Base-by-base conservation (phyloP, 148 eudicot species). In the Spergularia marina region DNA sequence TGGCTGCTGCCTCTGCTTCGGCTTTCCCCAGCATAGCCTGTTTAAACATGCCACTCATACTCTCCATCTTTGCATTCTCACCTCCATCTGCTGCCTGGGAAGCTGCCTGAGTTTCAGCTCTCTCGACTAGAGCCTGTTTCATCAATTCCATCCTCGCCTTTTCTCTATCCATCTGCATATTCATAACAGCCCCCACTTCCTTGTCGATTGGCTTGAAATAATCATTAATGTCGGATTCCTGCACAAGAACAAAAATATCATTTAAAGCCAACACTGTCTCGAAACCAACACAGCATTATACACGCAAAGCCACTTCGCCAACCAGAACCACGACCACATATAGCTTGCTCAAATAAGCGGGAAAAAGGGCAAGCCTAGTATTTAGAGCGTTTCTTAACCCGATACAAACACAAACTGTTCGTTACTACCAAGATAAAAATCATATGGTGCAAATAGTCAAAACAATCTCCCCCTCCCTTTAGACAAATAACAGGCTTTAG, bases 171-270 rank as follows among this genome's bases (percentile, higher is more conserved):
- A 88, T 91, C 90, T 96, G 94, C 80, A 80, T 80, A 62, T 89
- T 79, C 78, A 96, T 87, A 47, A 96, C 68, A 73, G 82, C 70
- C 78, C 85, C 94, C 65, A 91, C 97, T 36, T 92, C 89, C 79
- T 88, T 88, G 88, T 92, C 97, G 25, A 96, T 77, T 17, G 98
- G 97, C 78, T 86, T 89, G 65, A 95, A 91, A 73, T 91, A 88
- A 6, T 95, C 86, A 12, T 90, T 88, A 53, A 92, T 91, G 65
- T 91, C 86, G n/a, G 85, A 72, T 80, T 96, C 99, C 99, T 96
- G 86, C 62, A 75, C 18, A 61, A 39, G 52, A 40, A 10, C 10
- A 30, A 0, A 1, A 30, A 30, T 30, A 30, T 30, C 0, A 44
- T 10, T 55, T 16, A 79, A 10, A 30, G 53, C 18, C 65, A 25